These are phyloP conservation scores for Lipomyces spencermartinsiae DNA, from an alignment of 805 yeast species.

Conservation along the genomic window DNA sequence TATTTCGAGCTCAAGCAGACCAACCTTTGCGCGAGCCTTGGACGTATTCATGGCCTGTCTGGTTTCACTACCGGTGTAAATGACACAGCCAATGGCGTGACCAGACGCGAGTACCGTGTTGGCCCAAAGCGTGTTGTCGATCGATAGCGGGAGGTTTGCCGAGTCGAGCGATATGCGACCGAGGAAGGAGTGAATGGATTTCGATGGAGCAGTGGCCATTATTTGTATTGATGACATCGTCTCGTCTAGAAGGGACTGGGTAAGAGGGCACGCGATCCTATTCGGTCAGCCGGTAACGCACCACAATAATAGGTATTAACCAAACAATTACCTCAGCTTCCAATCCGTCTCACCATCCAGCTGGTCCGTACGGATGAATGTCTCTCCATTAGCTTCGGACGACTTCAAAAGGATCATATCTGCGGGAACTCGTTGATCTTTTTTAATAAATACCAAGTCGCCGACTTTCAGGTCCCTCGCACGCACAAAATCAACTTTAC, in stretches of 20 bases:
- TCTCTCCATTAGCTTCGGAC: slow-evolving; percentile 79
- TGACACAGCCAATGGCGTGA: slow-evolving; percentile 82
- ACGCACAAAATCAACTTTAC: slow-evolving; percentile 47
- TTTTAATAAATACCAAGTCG: slow-evolving; percentile 77
- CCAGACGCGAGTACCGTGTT: slow-evolving; percentile 97
- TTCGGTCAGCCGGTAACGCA: background rate
- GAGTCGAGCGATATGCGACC: slow-evolving; percentile 68
- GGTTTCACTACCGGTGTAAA: slow-evolving; percentile 92
- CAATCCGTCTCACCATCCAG: slow-evolving; percentile 99
- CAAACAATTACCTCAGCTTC: slow-evolving; percentile 66
- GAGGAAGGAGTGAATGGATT: slow-evolving; percentile 77
- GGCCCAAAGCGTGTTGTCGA: slow-evolving; percentile 97
- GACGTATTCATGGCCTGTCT: slow-evolving; percentile 95
- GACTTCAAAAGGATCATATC: slow-evolving; percentile 87
- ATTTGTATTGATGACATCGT: slow-evolving; percentile 55
- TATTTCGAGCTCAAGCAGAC: slow-evolving; percentile 88
- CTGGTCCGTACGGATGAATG: slow-evolving; percentile 95
- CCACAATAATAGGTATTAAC: background rate
- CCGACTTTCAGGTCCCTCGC: slow-evolving; percentile 80
- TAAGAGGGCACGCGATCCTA: slow-evolving; percentile 37
- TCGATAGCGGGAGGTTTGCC: slow-evolving; percentile 67
- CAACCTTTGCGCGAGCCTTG: slow-evolving; percentile 82
- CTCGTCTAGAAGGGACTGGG: slow-evolving; percentile 36
- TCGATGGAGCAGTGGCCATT: slow-evolving; percentile 81
- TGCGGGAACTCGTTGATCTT: slow-evolving; percentile 90